phyloP scores from a whole-genome alignment of 1,284 basidiomycete genomes.

The Termitomyces sp. region DNA sequence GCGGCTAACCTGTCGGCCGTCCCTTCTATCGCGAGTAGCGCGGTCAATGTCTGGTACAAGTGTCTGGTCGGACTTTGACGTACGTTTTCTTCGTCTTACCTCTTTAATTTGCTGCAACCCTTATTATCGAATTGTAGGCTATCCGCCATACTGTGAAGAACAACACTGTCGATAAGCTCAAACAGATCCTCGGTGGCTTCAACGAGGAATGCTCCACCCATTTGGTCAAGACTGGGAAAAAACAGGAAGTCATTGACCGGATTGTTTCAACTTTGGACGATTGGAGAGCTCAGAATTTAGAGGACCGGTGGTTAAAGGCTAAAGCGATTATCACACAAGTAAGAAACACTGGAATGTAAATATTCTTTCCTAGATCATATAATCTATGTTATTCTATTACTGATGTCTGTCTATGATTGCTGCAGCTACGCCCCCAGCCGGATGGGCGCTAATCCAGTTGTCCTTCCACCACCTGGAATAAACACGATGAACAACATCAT shows the following conservation, averaged over 20 bases:
- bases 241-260: constrained; percentile 77
- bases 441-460: constrained; percentile 21
- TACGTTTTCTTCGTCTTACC: constrained; percentile 26
- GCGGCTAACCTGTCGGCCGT: constrained; percentile 1
- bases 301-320: constrained; percentile 63
- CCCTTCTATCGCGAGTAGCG: constrained; percentile 3
- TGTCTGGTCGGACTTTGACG: constrained; percentile 60
- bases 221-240: constrained; percentile 75
- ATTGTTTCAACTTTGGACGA: constrained; percentile 51
- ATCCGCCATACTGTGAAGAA: constrained; percentile 41
- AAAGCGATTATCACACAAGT: constrained; percentile 60
- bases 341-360: constrained; percentile 56
- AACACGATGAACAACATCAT: constrained; percentile 21
- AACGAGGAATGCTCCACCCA: constrained; percentile 69
- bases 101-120: constrained; percentile 1
- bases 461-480: constrained; percentile 20
- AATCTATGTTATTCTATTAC: background rate
- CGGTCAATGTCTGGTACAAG: constrained; percentile 42
- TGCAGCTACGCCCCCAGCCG: constrained; percentile 30
- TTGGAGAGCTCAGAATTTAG: constrained; percentile 51
- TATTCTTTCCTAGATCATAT: constrained; percentile 18
- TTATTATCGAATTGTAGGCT: constrained; percentile 26
- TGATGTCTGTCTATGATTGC: background rate
- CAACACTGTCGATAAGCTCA: constrained; percentile 75
- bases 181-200: constrained; percentile 65